phyloP scores from a whole-genome alignment of 2,329 filamentous ascomycete species.

The Colletotrichum eleusines region DNA sequence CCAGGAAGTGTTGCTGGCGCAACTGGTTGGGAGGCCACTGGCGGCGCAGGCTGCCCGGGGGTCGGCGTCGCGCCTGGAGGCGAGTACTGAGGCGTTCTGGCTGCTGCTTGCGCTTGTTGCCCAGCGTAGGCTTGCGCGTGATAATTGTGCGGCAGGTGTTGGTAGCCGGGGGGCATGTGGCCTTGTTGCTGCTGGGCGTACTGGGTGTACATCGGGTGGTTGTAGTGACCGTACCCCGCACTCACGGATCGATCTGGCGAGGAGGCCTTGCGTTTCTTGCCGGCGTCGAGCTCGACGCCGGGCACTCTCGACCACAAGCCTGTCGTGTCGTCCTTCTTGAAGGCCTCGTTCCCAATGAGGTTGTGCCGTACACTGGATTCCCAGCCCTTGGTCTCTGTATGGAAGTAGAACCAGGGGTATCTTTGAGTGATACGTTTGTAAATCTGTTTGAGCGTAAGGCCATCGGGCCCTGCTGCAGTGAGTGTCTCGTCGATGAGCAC shows the following conservation, averaged over 20 bases:
- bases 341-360: conserved; percentile 71
- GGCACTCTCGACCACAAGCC: conserved; percentile 69
- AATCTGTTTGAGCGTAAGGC: conserved; percentile 69
- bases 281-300: conserved; percentile 69
- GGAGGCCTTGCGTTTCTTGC: conserved; percentile 69
- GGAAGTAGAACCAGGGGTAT: conserved; percentile 72
- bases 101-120: conserved; percentile 38
- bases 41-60: conserved; percentile 42
- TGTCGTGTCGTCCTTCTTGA: conserved; percentile 68
- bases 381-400: conserved; percentile 73
- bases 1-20: conserved; percentile 45
- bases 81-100: conserved; percentile 40
- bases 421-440: conserved; percentile 71
- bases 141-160: conserved; percentile 52
- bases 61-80: conserved; percentile 37
- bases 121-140: conserved; percentile 50
- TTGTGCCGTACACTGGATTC: conserved; percentile 75
- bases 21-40: conserved; percentile 45
- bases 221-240: conserved; percentile 49
- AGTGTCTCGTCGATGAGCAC: conserved; percentile 72
- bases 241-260: conserved; percentile 63
- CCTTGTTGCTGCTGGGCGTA: conserved; percentile 46
- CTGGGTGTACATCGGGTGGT: conserved; percentile 47
- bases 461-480: conserved; percentile 63
- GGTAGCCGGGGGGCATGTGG: conserved; percentile 52